Evolutionary conservation across 352 stramenopile species (phyloP).

Genomic region (Phytophthora litchii): DNA sequence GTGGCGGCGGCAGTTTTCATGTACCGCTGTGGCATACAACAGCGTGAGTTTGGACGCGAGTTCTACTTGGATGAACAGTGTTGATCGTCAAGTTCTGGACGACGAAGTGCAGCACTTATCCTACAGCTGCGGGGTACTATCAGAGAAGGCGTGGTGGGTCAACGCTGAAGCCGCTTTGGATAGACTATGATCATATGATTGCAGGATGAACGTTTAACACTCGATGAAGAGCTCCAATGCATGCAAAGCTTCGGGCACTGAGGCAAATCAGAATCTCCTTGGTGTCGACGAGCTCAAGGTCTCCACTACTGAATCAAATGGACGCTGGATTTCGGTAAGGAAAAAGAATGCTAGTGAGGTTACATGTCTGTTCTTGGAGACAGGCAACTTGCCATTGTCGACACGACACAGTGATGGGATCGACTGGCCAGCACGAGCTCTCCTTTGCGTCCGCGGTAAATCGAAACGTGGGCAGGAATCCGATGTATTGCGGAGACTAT

Average conservation of each 20-base stretch:
- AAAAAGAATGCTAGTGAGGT: background rate
- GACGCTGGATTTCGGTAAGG: slow-evolving; percentile 4
- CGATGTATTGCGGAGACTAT: slow-evolving; percentile 11
- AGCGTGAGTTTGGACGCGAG: background rate
- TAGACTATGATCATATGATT: slow-evolving; percentile 1
- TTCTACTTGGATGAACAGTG: slow-evolving; percentile 10
- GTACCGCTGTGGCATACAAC: background rate
- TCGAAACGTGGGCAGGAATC: background rate
- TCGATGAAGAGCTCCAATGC: slow-evolving; percentile 1
- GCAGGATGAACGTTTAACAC: background rate
- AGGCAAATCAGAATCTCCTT: slow-evolving; percentile 10
- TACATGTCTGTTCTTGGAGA: background rate
- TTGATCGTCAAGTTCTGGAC: background rate
- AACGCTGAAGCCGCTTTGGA: slow-evolving; percentile 6
- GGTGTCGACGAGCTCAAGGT: slow-evolving; percentile 8
- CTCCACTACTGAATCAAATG: slow-evolving; percentile 2
- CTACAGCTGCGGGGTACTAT: slow-evolving; percentile 4
- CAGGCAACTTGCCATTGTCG: background rate
- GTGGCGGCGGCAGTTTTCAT: background rate
- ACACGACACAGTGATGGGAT: too few relatives aligned
- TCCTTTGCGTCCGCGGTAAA: slow-evolving; percentile 7
- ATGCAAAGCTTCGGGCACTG: slow-evolving; percentile 3
- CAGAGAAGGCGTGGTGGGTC: background rate
- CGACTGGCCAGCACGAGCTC: background rate
- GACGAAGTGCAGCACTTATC: background rate